Evolutionary conservation across 345 rosid species (phyloP), one percentile per base, ranked within the genome.

Genomic region (Salix udensis): DNA sequence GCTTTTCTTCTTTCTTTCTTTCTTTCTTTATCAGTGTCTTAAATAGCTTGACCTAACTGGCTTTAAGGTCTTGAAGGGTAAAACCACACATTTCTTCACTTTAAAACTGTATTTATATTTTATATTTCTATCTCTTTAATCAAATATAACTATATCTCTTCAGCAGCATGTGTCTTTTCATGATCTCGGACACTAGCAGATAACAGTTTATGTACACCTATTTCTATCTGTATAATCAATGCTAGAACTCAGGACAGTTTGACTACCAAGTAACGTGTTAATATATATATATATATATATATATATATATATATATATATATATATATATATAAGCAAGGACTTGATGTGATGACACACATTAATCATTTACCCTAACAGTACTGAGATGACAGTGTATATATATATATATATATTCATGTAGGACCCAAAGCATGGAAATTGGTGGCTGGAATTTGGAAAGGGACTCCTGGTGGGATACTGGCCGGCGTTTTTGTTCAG

Each of bases 391-490:
- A 36, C 37, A 36, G 37, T 6, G 46, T 24, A 24, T 31, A 30
- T 30, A 31, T 31, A 31, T 30, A 30, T 5, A 50, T 30, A 34
- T 9, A 11, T 12, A 66, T 65, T 58, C 36, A 19, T 70, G 75
- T 69, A 82, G 84, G 84, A 82, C 68, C 84, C 84, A 58, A 82
- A 82, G 70, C 84, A 82, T 71, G 84, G 84, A 26, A 26, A 82
- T 30, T 82, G 84, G 84, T 82, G 84, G 84, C 76, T 82, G 53
- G 73, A 82, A 75, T 78, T 70, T 67, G 84, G 81, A 6, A 65
- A 76, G 4, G 81, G 84, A 70, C 81, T 82, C n/a, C 19, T 82
- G 36, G 84, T 82, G 30, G 84, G 84, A 67, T 82, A 82, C 3
- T 82, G 84, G 84, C 84, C 84, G 21, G 72, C 69, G 2, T 74